Base-by-base conservation (phyloP, 352 stramenopile species). In the Globisporangium nagaii region DNA sequence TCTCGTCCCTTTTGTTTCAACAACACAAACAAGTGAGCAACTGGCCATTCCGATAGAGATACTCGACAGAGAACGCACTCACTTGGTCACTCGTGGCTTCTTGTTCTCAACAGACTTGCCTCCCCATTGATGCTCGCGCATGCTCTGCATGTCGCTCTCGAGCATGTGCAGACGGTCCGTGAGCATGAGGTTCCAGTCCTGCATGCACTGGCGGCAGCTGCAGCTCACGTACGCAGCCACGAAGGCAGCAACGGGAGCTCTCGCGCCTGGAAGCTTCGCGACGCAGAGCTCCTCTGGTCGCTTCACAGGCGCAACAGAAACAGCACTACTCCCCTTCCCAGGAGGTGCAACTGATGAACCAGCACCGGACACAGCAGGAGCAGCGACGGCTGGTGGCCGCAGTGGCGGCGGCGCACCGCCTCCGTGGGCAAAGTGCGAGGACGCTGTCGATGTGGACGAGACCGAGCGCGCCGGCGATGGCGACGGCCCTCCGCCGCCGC, bases 101-200 rank as follows among this genome's bases (percentile, higher is more conserved):
- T n/a, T n/a, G n/a, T n/a, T n/a, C n/a, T n/a, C n/a, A n/a, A n/a
- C n/a, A n/a, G n/a, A n/a, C n/a, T n/a, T n/a, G n/a, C n/a, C n/a
- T n/a, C n/a, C n/a, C n/a, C n/a, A n/a, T n/a, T 44, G 39, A 10
- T 39, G 35, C 9, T 60, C 4, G 19, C 27, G 13, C 24, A 43
- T 13, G 13, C 27, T 17, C 2, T 27, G 36, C 13, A 48, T 40
- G 6, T 54, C 50, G 50, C 11, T 27, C 28, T 68, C 60, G 7
- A 59, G 24, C 17, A 19, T 27, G 1, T 47, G 19, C 5, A 66
- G 19, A 6, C 40, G 34, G 1, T 58, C 43, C 0, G 53, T 54
- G 22, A 71, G 46, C 22, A 48, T 32, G 17, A 51, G 19, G 17
- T 57, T 65, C 39, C 63, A 67, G 40, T 60, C 30, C 15, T 52